Percentiles rank a stretch among this genome's conserved stretches.
phyloP scores from a whole-genome alignment of 2,329 filamentous ascomycete genomes.

The Fusarium pseudonygamai region DNA sequence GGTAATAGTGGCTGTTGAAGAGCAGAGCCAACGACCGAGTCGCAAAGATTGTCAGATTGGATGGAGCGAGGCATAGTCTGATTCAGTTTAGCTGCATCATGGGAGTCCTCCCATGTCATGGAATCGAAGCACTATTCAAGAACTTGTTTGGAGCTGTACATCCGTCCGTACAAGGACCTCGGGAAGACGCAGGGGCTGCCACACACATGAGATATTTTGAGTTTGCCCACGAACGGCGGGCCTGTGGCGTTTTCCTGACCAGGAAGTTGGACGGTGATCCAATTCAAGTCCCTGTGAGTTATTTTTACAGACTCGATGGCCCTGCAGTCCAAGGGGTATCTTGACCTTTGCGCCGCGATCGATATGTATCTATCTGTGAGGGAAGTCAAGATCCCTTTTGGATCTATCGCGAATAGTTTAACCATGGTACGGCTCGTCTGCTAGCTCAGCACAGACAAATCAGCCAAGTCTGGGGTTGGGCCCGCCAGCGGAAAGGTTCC shows the following conservation, averaged over 20 bases:
- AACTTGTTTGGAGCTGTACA: neutral
- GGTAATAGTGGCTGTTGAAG: neutral
- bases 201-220: conserved; percentile 29
- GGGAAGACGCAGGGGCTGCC: conserved; percentile 38
- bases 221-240: conserved; percentile 36
- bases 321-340: neutral
- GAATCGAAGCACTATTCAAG: conserved; percentile 21
- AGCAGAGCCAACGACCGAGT: neutral
- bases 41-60: neutral
- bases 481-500: conserved; percentile 29
- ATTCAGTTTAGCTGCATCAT: conserved; percentile 23
- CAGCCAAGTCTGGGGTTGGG: neutral
- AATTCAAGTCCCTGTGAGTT: conserved; percentile 25
- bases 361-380: neutral
- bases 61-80: conserved; percentile 22
- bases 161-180: conserved; percentile 5
- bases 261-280: conserved; percentile 25
- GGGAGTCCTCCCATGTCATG: conserved; percentile 32
- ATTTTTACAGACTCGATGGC: conserved; percentile 21
- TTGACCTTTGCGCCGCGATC: conserved; percentile 12
- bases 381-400: neutral
- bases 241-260: conserved; percentile 34
- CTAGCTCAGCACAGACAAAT: conserved; percentile 5
- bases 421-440: neutral
- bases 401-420: neutral